Conservation (phyloP, 345 rosid species). For the Moricandia arvensis region DNA sequence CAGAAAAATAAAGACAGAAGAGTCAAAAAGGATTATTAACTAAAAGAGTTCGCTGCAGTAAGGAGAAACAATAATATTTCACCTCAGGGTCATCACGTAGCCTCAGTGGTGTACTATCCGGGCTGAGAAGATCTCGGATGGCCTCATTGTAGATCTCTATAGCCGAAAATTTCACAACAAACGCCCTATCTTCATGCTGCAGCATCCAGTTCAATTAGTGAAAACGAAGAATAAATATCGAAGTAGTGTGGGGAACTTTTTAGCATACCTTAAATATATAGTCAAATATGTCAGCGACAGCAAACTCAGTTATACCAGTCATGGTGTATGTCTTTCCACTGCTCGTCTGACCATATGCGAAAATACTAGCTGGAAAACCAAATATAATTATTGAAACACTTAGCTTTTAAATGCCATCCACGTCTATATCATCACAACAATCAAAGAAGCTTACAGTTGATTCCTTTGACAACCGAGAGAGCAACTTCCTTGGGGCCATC, state of each 20-base stretch:
- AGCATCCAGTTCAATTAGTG: constrained; percentile 17
- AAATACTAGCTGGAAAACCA: constrained; percentile 72
- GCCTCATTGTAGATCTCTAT: constrained; percentile 98
- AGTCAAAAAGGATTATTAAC: too few species aligned
- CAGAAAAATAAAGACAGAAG: constrained; percentile 12
- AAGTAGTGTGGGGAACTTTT: constrained; percentile 13
- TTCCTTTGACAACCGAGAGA: constrained; percentile 86
- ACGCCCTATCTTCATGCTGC: constrained; percentile 95
- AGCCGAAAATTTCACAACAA: constrained; percentile 85
- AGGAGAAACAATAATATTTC: constrained; percentile 20
- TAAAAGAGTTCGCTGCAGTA: background rate
- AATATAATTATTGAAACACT: constrained; percentile 6
- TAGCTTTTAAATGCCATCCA: background rate
- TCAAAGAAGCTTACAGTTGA: constrained; percentile 65
- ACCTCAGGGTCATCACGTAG: constrained; percentile 97
- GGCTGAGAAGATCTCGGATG: constrained; percentile 81
- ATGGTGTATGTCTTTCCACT: constrained; percentile 99
- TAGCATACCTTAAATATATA: constrained; percentile 62
- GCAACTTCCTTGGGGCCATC: constrained; percentile 86
- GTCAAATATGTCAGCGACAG: constrained; percentile 87
- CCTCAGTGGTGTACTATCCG: constrained; percentile 73
- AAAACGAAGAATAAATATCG: constrained; percentile 15
- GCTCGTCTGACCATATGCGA: constrained; percentile 99
- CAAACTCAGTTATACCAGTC: constrained; percentile 85
- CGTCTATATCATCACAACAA: background rate